Conservation (phyloP, 805 yeast genomes). For the Yarrowia sp. region DNA sequence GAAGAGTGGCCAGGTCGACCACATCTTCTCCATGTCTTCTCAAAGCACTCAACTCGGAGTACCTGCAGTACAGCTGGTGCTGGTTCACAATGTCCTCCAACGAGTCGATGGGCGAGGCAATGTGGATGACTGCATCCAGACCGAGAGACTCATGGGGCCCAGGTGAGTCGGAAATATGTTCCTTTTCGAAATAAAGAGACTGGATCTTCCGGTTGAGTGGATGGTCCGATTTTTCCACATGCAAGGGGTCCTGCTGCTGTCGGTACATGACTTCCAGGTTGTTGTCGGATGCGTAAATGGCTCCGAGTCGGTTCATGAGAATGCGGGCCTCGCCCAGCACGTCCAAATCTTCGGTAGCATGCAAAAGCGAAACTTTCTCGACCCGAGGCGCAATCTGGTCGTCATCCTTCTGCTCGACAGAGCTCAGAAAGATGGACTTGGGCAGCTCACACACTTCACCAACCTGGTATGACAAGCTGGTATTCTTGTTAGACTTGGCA, state of each 20-base stretch:
- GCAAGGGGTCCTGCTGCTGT: conserved; percentile 12
- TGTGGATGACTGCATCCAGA: neutral
- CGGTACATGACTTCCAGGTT: neutral
- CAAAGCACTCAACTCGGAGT: neutral
- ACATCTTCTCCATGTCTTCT: neutral
- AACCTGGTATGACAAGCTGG: neutral
- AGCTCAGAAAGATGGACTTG: neutral
- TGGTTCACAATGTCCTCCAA: conserved; percentile 20
- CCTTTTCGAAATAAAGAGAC: conserved; percentile 13
- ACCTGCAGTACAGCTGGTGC: neutral
- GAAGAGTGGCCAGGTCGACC: neutral
- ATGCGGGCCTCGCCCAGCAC: conserved; percentile 1
- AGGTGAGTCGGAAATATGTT: neutral
- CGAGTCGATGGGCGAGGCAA: neutral
- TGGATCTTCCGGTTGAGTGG: conserved; percentile 14
- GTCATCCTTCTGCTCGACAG: neutral
- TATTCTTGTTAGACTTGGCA: neutral
- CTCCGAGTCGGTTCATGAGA: conserved; percentile 24
- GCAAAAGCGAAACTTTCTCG: neutral
- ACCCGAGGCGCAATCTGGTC: conserved; percentile 13
- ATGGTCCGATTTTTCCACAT: neutral
- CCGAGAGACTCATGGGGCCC: conserved; percentile 12
- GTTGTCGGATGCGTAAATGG: conserved; percentile 11
- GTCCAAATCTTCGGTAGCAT: neutral
- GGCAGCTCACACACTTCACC: neutral